Evolutionary conservation across 768 basidiomycete genomes (phyloP).

Genomic region (Rhodotorula kratochvilovae): DNA sequence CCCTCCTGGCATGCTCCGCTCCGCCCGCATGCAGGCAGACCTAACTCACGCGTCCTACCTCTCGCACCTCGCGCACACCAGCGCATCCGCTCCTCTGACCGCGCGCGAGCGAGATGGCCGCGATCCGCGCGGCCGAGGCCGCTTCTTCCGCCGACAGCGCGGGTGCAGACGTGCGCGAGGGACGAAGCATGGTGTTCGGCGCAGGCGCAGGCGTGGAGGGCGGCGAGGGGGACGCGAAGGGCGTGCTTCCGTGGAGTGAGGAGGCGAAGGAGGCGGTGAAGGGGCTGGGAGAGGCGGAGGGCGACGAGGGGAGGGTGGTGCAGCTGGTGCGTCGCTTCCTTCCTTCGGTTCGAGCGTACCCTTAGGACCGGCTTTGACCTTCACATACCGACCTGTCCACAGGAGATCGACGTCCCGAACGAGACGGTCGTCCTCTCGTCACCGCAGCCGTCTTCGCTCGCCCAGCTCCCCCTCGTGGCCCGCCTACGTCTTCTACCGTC

Average conservation of each 20-base stretch:
- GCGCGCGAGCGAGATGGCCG: slow-evolving; percentile 75
- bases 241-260: slow-evolving; percentile 55
- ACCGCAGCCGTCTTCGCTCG: slow-evolving; percentile 57
- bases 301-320: slow-evolving; percentile 41
- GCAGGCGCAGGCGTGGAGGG: not conserved
- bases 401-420: slow-evolving; percentile 65
- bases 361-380: slow-evolving; percentile 42
- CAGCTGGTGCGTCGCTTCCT: slow-evolving; percentile 48
- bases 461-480: slow-evolving; percentile 12
- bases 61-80: slow-evolving; percentile 64
- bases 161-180: not conserved
- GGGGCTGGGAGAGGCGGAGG: slow-evolving; percentile 55
- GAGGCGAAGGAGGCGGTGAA: slow-evolving; percentile 64
- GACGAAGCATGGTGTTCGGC: not conserved
- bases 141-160: slow-evolving; percentile 46
- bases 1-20: not conserved
- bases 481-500: slow-evolving; percentile 23
- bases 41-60: slow-evolving; percentile 58
- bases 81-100: slow-evolving; percentile 76
- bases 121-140: slow-evolving; percentile 72
- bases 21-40: slow-evolving; percentile 45
- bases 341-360: slow-evolving; percentile 55
- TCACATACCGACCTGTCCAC: not conserved
- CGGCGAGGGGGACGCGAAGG: not conserved
- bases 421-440: slow-evolving; percentile 61